phyloP scores from a whole-genome alignment of 495 filamentous ascomycete genomes.

The Talaromyces borbonicus region DNA sequence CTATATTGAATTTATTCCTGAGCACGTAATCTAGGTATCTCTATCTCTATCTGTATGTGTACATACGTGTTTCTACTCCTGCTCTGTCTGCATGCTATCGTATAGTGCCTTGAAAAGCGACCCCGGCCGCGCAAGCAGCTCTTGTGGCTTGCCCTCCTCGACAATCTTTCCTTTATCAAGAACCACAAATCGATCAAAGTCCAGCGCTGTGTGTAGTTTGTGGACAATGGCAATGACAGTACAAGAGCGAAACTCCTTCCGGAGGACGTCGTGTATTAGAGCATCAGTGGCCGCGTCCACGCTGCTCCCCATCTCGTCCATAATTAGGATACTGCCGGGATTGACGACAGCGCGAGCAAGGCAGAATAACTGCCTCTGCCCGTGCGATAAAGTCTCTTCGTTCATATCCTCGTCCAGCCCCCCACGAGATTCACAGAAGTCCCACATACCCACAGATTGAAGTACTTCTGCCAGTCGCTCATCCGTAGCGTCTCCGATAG shows the following conservation, averaged over 20 bases:
- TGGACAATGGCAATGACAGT: constrained; percentile 34
- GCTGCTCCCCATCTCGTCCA: constrained; percentile 43
- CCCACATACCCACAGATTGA: constrained; percentile 68
- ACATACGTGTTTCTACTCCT: too few relatives aligned
- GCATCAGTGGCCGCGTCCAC: constrained; percentile 51
- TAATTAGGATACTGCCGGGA: constrained; percentile 38
- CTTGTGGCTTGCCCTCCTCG: constrained; percentile 17
- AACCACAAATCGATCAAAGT: constrained; percentile 32
- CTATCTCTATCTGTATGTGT: too few relatives aligned
- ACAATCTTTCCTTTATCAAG: constrained; percentile 21
- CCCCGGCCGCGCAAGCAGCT: too few relatives aligned
- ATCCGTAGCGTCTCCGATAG: constrained; percentile 81
- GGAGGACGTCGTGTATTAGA: constrained; percentile 55
- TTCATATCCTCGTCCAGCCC: constrained; percentile 34
- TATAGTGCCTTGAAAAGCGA: too few relatives aligned
- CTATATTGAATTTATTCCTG: too few relatives aligned
- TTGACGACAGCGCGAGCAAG: constrained; percentile 68
- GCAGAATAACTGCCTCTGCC: constrained; percentile 88
- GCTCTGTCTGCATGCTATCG: too few relatives aligned
- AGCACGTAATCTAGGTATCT: too few relatives aligned
- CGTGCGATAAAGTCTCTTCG: constrained; percentile 80
- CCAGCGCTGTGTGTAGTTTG: constrained; percentile 24
- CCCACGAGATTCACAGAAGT: constrained; percentile 23
- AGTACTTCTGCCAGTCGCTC: constrained; percentile 80
- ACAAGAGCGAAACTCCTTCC: constrained; percentile 34